Evolutionary conservation across 2,329 filamentous ascomycete species (phyloP), one percentile per base, ranked within the genome.

Genomic region (Penicillium griseofulvum): DNA sequence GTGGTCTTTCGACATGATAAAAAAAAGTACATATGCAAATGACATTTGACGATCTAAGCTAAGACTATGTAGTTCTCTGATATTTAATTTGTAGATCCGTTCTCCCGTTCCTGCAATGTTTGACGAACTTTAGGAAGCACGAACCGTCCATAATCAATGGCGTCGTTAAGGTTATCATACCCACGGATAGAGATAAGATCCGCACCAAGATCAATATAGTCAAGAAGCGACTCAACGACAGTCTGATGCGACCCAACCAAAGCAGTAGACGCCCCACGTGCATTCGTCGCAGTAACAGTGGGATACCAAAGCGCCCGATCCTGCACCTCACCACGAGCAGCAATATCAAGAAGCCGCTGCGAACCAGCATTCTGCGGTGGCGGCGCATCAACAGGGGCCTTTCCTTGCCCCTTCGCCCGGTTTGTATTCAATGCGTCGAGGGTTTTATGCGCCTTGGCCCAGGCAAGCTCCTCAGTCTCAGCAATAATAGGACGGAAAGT

Each of bases 271-370:
- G 83, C 83, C 1, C 83, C 83, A 1, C 81, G 74, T 0, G 83
- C 83, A 64, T 82, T 82, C 0, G 83, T 85, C 1, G 83, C 83
- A 2, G 81, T 84, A 5, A 85, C 83, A 0, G 83, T 85, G 0
- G 83, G 82, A 66, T 85, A 86, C 83, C 83, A 86, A n/a, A 85
- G 69, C 1, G 81, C 82, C 17, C 82, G 80, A 64, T 86, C 83
- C 59, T 85, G 83, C 2, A 85, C 79, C 62, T 85, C 82, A 44
- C 69, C 69, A 4, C 63, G 60, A 16, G 75, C 71, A 28, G 83
- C 83, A 59, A 85, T 85, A 9, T 84, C 82, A 0, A 85, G 74
- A 43, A 86, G 67, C 0, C 83, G 75, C 67, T 85, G 82, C 0
- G 82, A 84, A 0, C 83, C 83, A 0, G 82, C 81, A 57, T 85